Percentiles rank a stretch among this genome's conserved stretches.
These are phyloP conservation scores for Penstemon davidsonii DNA, from an alignment of 257 asterid species.

Conservation along the genomic window DNA sequence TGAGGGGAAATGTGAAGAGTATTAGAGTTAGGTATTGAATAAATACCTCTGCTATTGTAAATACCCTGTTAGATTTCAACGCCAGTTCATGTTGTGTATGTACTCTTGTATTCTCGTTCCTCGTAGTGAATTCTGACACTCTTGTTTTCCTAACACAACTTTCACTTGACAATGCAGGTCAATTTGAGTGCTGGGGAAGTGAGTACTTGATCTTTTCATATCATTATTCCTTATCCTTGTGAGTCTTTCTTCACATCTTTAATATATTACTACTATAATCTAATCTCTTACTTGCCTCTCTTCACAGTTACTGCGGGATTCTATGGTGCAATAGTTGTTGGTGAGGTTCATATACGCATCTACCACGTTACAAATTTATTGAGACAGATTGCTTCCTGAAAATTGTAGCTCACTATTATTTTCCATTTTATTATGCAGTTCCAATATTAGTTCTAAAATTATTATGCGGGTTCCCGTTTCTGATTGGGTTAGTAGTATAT, in stretches of 20 bases:
- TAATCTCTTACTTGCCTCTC: conserved; percentile 15
- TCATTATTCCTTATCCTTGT: conserved; percentile 5
- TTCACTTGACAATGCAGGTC: conserved; percentile 48
- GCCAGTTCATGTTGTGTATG: too few relatives aligned
- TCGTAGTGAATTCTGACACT: too few relatives aligned
- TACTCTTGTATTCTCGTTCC: too few relatives aligned
- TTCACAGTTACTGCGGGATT: conserved; percentile 27
- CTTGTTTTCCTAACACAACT: conserved; percentile 26
- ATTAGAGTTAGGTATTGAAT: too few relatives aligned
- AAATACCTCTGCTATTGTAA: too few relatives aligned
- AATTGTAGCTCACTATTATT: neutral
- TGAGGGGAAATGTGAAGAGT: too few relatives aligned
- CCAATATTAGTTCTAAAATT: conserved; percentile 36
- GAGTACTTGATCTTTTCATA: conserved; percentile 31
- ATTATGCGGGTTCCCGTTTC: conserved; percentile 39
- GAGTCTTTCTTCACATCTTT: conserved; percentile 11
- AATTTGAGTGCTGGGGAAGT: conserved; percentile 43
- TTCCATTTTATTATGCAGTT: conserved; percentile 26
- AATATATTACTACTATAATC: conserved; percentile 3
- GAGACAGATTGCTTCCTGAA: neutral
- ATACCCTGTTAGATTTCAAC: too few relatives aligned
- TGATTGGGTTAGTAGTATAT: conserved; percentile 34
- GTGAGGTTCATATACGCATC: conserved; percentile 31
- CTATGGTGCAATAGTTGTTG: conserved; percentile 25
- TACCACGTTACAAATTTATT: neutral